These are phyloP conservation scores for Phytophthora uliginosa DNA, from an alignment of 352 stramenopile species.

Conservation along the genomic window DNA sequence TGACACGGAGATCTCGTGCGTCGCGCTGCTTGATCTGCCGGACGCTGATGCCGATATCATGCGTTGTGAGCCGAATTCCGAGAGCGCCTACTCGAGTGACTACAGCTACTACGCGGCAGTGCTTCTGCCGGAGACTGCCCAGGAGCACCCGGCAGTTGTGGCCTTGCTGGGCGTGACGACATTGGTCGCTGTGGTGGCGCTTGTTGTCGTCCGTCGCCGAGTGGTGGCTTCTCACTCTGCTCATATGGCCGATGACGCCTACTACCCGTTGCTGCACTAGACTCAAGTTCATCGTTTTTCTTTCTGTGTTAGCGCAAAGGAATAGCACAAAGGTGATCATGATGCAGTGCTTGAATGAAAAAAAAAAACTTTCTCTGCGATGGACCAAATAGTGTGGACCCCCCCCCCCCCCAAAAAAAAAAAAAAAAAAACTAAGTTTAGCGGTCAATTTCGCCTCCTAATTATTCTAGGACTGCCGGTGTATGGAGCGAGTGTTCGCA, in stretches of 20 bases:
- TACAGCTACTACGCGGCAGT: slow-evolving; percentile 31
- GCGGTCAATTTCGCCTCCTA: too few species aligned
- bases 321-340: not conserved
- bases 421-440: not conserved
- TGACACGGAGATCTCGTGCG: slow-evolving; percentile 41
- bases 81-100: slow-evolving; percentile 24
- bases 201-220: slow-evolving; percentile 58
- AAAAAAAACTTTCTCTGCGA: not conserved
- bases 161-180: slow-evolving; percentile 47
- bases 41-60: slow-evolving; percentile 55
- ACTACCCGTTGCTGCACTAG: slow-evolving; percentile 73
- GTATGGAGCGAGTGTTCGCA: not conserved
- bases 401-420: not conserved
- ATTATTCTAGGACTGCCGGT: not conserved
- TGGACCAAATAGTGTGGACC: too few species aligned
- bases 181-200: slow-evolving; percentile 58
- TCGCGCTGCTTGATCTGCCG: slow-evolving; percentile 53
- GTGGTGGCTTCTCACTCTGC: slow-evolving; percentile 22
- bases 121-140: slow-evolving; percentile 33
- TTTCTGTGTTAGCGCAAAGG: not conserved
- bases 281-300: not conserved
- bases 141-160: slow-evolving; percentile 41
- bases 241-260: slow-evolving; percentile 51
- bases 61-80: slow-evolving; percentile 52
- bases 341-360: not conserved